A percentile compares a stretch with the other conserved stretches of the same genome.
Conservation (phyloP, 2,329 filamentous ascomycete genomes). For the Epichloe sibirici region DNA sequence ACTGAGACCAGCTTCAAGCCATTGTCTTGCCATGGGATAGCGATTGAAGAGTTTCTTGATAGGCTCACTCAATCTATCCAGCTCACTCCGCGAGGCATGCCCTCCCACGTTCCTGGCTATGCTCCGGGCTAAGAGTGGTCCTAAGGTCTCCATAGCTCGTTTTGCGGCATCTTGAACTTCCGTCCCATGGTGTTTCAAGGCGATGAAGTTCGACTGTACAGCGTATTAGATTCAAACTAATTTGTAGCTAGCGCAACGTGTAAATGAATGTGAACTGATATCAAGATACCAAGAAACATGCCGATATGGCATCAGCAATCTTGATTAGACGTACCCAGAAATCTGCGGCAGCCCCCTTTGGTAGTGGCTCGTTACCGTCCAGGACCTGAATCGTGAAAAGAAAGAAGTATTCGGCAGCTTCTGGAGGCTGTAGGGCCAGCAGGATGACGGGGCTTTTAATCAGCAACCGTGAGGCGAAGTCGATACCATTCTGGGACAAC, state of each 20-base stretch:
- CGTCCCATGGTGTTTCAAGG: slow-evolving; percentile 30
- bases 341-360: slow-evolving; percentile 60
- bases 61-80: slow-evolving; percentile 59
- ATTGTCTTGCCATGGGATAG: slow-evolving; percentile 42
- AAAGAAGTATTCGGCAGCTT: slow-evolving; percentile 54
- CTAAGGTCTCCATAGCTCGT: slow-evolving; percentile 44
- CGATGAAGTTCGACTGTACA: slow-evolving; percentile 38
- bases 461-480: slow-evolving; percentile 55
- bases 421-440: slow-evolving; percentile 41
- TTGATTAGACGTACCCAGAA: slow-evolving; percentile 52
- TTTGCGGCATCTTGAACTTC: slow-evolving; percentile 31
- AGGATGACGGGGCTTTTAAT: slow-evolving; percentile 49
- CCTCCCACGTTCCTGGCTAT: slow-evolving; percentile 57
- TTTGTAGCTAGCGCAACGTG: neutral
- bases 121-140: slow-evolving; percentile 45
- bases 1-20: slow-evolving; percentile 50
- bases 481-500: slow-evolving; percentile 60
- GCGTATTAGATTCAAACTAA: neutral
- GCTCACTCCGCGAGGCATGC: slow-evolving; percentile 55
- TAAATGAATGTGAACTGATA: neutral
- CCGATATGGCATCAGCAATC: neutral
- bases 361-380: slow-evolving; percentile 58
- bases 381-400: slow-evolving; percentile 60
- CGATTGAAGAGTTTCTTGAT: slow-evolving; percentile 54
- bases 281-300: neutral